Conservation (phyloP, 1,284 basidiomycete species). For the Serendipita sp. region DNA sequence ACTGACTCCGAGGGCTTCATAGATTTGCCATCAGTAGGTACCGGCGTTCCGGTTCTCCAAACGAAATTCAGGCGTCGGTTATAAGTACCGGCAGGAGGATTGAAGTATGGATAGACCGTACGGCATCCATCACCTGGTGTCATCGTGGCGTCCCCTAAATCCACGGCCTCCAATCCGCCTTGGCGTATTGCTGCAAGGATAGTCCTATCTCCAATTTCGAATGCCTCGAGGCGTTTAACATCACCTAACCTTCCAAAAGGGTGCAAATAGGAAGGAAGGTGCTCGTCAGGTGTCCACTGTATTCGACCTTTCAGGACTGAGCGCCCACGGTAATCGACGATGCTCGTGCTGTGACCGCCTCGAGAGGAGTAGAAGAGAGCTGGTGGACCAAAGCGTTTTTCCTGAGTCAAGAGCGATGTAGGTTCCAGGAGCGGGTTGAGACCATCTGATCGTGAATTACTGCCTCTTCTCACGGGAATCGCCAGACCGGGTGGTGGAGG, state of each 20-base stretch:
- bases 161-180: conserved; percentile 64
- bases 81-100: conserved; percentile 35
- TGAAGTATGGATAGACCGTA: conserved; percentile 47
- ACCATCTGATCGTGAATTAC: conserved; percentile 17
- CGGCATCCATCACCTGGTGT: conserved; percentile 64
- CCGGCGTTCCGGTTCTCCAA: conserved; percentile 63
- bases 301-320: conserved; percentile 68
- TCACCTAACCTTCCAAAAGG: conserved; percentile 48
- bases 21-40: conserved; percentile 18
- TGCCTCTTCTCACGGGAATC: conserved; percentile 1
- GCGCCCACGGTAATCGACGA: conserved; percentile 68
- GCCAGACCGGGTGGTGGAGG: conserved; percentile 29
- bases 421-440: conserved; percentile 55
- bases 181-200: conserved; percentile 69
- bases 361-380: conserved; percentile 76
- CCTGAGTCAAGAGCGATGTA: conserved; percentile 66
- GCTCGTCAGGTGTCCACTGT: conserved; percentile 55
- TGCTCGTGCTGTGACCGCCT: conserved; percentile 68
- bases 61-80: conserved; percentile 58
- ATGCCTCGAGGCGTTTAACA: conserved; percentile 61
- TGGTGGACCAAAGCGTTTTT: conserved; percentile 69
- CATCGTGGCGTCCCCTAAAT: conserved; percentile 59
- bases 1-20: conserved; percentile 25
- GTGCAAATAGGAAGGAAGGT: conserved; percentile 24
- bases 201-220: conserved; percentile 56